phyloP scores from a whole-genome alignment of 176 grass and related monocot species.

The Lolium multiflorum region DNA sequence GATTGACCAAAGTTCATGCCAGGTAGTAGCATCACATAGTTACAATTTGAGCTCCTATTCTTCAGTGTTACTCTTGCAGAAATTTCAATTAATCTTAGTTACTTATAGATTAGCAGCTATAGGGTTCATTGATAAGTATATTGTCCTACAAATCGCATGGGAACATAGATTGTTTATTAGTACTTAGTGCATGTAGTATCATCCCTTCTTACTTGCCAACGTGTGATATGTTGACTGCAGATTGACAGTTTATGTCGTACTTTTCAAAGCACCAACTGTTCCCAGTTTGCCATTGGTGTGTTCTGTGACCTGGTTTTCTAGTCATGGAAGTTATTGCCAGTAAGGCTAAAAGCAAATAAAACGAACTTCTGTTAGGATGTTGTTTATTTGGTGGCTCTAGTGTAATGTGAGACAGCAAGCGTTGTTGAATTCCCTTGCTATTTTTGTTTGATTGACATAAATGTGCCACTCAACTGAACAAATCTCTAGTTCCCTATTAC shows the following conservation, averaged over 20 bases:
- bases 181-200: constrained; percentile 19
- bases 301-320: neutral
- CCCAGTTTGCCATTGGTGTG: neutral
- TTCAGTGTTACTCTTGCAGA: neutral
- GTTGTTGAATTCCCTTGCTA: neutral
- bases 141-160: neutral
- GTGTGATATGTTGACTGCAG: neutral
- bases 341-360: neutral
- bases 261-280: neutral
- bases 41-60: neutral
- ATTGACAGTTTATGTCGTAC: neutral
- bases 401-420: neutral
- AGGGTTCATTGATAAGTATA: neutral
- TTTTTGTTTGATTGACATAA: neutral
- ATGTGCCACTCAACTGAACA: neutral
- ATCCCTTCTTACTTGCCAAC: constrained; percentile 15
- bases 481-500: neutral
- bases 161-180: neutral
- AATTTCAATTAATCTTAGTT: constrained; percentile 17
- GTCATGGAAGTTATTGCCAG: neutral
- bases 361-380: neutral
- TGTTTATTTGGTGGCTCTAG: constrained; percentile 7
- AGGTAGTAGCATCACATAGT: constrained; percentile 58
- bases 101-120: constrained; percentile 27
- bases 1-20: constrained; percentile 43